Conservation (phyloP, 2,329 filamentous ascomycete genomes). For the Calonectria hongkongensis region DNA sequence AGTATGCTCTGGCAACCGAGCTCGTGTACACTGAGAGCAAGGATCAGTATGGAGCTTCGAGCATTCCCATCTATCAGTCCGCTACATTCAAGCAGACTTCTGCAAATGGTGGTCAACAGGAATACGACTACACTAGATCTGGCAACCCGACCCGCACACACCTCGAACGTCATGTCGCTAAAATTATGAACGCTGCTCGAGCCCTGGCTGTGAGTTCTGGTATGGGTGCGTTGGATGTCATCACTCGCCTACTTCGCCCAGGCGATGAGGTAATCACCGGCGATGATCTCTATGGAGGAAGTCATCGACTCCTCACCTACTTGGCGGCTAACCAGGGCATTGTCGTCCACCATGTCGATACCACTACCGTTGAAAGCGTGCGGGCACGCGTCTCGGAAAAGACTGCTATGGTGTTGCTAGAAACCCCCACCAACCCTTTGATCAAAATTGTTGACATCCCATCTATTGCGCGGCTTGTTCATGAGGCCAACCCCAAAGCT, state of each 20-base stretch:
- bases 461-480: conserved; percentile 83
- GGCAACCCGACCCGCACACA: conserved; percentile 98
- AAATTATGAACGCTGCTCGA: conserved; percentile 97
- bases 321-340: conserved; percentile 93
- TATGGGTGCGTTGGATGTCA: conserved; percentile 98
- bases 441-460: conserved; percentile 98
- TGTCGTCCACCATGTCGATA: conserved; percentile 96
- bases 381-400: conserved; percentile 81
- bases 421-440: conserved; percentile 97
- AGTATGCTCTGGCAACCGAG: conserved; percentile 96
- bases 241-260: conserved; percentile 90
- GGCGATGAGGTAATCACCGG: conserved; percentile 98
- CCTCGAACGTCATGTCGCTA: conserved; percentile 95
- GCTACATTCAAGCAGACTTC: conserved; percentile 98
- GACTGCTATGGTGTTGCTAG: conserved; percentile 95
- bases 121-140: conserved; percentile 99
- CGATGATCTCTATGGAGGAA: conserved; percentile 97
- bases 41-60: conserved; percentile 98
- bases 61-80: conserved; percentile 97
- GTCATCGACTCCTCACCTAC: conserved; percentile 94
- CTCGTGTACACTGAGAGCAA: conserved; percentile 96
- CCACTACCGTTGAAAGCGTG: conserved; percentile 85
- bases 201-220: conserved; percentile 95
- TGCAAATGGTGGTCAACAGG: conserved; percentile 83
- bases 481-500: conserved; percentile 85